Percentiles rank a stretch among this genome's conserved stretches.
These are phyloP conservation scores for Phoma herbarum DNA, from an alignment of 2,329 filamentous ascomycete genomes.

Conservation along the genomic window DNA sequence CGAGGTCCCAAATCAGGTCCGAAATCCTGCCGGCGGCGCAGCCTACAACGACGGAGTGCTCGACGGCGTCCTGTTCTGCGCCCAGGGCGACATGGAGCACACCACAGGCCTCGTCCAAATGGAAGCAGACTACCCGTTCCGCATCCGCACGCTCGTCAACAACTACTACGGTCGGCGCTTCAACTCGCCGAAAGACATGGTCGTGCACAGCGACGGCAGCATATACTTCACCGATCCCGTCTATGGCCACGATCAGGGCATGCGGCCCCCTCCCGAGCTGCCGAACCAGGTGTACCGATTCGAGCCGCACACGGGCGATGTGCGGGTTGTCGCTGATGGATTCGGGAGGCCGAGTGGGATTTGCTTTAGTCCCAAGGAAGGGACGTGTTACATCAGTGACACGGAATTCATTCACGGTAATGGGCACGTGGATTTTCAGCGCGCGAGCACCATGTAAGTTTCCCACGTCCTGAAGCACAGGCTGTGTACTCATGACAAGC, in stretches of 20 bases:
- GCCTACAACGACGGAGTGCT: conserved; percentile 35
- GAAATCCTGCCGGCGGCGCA: conserved; percentile 39
- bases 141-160: conserved; percentile 24
- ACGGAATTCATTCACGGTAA: conserved; percentile 40
- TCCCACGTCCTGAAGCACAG: too few relatives aligned
- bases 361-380: conserved; percentile 53
- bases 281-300: conserved; percentile 51
- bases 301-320: conserved; percentile 47
- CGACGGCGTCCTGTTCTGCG: conserved; percentile 45
- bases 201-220: conserved; percentile 51
- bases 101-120: conserved; percentile 44
- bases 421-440: conserved; percentile 22
- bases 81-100: conserved; percentile 42
- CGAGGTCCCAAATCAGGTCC: conserved; percentile 21
- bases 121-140: conserved; percentile 31
- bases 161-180: conserved; percentile 55
- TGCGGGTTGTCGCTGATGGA: conserved; percentile 51
- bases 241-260: conserved; percentile 35
- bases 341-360: conserved; percentile 56
- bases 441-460: conserved; percentile 30
- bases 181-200: conserved; percentile 53
- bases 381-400: conserved; percentile 55
- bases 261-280: conserved; percentile 34
- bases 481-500: too few relatives aligned
- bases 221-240: conserved; percentile 59